phyloP scores from a whole-genome alignment of 345 rosid genomes.

The Eucalyptus marginata region DNA sequence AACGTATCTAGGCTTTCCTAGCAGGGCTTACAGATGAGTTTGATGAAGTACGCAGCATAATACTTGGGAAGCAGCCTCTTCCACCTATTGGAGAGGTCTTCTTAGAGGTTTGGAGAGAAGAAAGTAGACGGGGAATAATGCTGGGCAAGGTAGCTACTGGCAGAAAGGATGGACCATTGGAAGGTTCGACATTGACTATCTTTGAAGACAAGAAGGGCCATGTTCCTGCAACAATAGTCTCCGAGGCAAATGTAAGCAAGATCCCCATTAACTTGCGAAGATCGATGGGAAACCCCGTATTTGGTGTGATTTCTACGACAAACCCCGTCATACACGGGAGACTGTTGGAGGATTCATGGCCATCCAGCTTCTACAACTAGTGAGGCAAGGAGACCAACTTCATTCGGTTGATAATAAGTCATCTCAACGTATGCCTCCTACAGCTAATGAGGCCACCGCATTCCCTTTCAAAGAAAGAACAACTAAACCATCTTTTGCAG shows the following conservation, averaged over 20 bases:
- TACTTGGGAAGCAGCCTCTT: neutral
- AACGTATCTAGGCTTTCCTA: neutral
- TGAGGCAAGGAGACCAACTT: too few relatives aligned
- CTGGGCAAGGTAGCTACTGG: neutral
- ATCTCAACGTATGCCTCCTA: neutral
- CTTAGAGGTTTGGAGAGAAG: neutral
- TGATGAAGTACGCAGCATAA: neutral
- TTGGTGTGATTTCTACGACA: neutral
- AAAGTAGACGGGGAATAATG: neutral
- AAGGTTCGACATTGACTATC: neutral
- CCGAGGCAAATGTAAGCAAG: neutral
- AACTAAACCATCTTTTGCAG: neutral
- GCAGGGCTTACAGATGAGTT: neutral
- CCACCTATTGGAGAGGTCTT: neutral
- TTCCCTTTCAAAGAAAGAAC: neutral
- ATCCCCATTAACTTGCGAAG: neutral
- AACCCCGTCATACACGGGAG: neutral
- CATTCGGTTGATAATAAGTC: neutral
- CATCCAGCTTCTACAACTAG: neutral
- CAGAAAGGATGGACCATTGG: neutral
- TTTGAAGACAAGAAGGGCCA: neutral
- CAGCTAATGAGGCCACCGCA: neutral
- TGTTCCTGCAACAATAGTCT: neutral
- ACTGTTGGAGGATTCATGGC: neutral
- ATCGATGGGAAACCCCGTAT: neutral